Percentiles rank a stretch among this genome's conserved stretches.
Conservation (phyloP, 2,329 filamentous ascomycete species). For the Lecanosticta acicola region DNA sequence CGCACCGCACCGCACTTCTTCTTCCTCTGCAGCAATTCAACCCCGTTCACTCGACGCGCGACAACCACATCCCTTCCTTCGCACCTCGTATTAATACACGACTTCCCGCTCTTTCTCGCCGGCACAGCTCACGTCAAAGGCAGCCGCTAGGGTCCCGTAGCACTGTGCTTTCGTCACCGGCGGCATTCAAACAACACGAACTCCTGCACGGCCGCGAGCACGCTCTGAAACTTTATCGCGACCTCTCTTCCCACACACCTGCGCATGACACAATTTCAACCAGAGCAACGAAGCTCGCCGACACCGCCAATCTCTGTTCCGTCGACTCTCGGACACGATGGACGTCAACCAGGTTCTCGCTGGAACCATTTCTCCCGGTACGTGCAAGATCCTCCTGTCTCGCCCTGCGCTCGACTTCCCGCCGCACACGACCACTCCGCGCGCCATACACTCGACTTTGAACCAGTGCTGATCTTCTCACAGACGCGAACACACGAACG, state of each 20-base stretch:
- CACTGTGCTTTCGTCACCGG: background rate
- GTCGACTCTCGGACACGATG: constrained; percentile 54
- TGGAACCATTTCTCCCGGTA: constrained; percentile 93
- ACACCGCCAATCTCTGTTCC: background rate
- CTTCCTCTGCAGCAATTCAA: background rate
- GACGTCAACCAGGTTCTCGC: constrained; percentile 97
- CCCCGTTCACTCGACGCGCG: background rate
- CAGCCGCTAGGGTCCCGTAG: background rate
- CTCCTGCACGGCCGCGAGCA: background rate
- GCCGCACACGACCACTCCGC: constrained; percentile 8
- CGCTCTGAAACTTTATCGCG: background rate
- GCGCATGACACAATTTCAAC: constrained; percentile 11
- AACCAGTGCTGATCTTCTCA: constrained; percentile 24
- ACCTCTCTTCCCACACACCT: constrained; percentile 1
- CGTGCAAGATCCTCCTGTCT: constrained; percentile 35
- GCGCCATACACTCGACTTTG: constrained; percentile 10
- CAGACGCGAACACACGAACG: constrained; percentile 85
- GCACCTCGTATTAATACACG: too few relatives aligned
- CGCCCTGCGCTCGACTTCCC: background rate
- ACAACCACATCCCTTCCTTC: background rate
- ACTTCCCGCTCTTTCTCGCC: background rate
- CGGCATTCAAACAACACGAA: background rate
- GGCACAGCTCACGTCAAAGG: background rate
- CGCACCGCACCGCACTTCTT: too few relatives aligned
- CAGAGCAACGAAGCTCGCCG: constrained; percentile 23